Evolutionary conservation across 495 filamentous ascomycete species (phyloP), one percentile per base, ranked within the genome.

Genomic region (Pseudoneurospora amorphoporcata): DNA sequence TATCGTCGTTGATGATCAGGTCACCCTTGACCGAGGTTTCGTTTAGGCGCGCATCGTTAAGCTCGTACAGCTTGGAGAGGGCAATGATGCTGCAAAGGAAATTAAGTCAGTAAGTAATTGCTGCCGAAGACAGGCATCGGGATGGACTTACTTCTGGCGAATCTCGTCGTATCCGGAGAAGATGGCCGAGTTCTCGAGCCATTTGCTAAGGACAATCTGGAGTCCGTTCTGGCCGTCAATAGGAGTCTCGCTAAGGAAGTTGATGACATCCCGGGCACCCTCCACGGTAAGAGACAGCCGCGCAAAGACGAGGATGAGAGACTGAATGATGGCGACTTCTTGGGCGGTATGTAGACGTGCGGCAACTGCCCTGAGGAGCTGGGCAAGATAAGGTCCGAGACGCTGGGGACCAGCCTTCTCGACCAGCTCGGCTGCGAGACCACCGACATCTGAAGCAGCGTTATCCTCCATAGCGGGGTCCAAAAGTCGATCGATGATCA

Each of bases 131-230:
- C 0, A 17, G 41, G 37, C 9, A 3, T 58, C 42, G 5, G 23
- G 42, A 68, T n/a, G 9, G 17, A 82, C 88, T 79, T 82, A 93
- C 91, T 98, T 99, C 79, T 97, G 94, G 76, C 94, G 86, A 76
- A 97, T 98, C 79, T 97, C 94, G 76, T 98, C 94, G 76, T 98
- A 99, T 23, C 95, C 95, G 8, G 93, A 92, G 81, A 99, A 98
- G 79, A 91, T 97, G 82, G 95, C 88, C 3, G 94, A 97, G 81
- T 98, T 95, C 81, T 97, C 95, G 0, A 98, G 86, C 95, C 95
- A 99, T 81, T 98, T 98, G 82, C 89, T 86, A 73, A 99, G 81
- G 16, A 99, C 95, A 3, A 98, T 90, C 70, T 93, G 88, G 8
- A 99, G 84, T 14, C 95, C 95, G 76, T 86, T 97, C 75, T 88